Evolutionary conservation across 331 rosid genomes (phyloP), one percentile per base, ranked within the genome.

Genomic region (Pyracantha coccinea): DNA sequence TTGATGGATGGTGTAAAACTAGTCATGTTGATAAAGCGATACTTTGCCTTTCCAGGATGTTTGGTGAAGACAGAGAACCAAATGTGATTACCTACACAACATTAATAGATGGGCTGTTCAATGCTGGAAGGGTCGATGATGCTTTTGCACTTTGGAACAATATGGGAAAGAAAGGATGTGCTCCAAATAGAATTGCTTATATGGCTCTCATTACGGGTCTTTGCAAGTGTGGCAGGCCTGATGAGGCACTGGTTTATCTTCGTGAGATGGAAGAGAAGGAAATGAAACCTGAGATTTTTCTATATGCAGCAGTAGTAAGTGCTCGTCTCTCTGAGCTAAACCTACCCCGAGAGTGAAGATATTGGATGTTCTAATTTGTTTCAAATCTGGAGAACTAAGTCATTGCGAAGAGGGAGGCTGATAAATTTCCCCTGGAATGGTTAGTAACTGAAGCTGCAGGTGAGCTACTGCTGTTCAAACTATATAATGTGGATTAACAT

Each of bases 181-280:
- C 74, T 73, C 96, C 96, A 4, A 93, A 91, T 81, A 86, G 87
- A 76, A 80, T 93, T 28, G 75, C 93, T 78, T 89, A 72, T 54
- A 88, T 86, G 90, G 93, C 92, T 71, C 88, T 93, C 33, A 83
- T 93, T 76, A 70, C 79, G 21, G 97, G 98, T 76, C 97, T 93
- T 68, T 93, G 93, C 83, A 85, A 80, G 78, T 91, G 93, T 54
- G 57, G 79, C 53, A 86, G 83, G 84, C 91, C 96, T 16, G 75
- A 79, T 20, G 72, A 75, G 28, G 92, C 93, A 58, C 71, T 88
- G 23, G 78, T 50, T 74, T 89, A 81, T 86, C 84, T 89, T 32
- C 86, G 69, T 1, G 74, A 80, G 71, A 93, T 93, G 94, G 89
- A 87, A 81, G 83, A 85, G 55, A 85, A 74, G 84, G 86, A 84